Base-by-base conservation (phyloP, 208 protist genomes). In the Crithidia acanthocephali region DNA sequence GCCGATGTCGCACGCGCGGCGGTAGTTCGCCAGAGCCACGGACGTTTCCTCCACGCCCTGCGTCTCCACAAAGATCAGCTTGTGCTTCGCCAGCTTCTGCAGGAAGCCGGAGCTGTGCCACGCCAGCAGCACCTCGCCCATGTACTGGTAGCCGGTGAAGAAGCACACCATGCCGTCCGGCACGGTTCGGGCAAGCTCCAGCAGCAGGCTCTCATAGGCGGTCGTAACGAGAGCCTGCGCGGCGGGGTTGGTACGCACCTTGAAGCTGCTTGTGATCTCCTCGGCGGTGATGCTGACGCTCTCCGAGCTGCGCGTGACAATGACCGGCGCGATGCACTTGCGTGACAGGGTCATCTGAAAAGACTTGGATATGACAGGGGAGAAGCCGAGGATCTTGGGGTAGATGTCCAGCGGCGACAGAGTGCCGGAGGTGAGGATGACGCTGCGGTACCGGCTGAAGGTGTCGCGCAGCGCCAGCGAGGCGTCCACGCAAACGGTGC, bases 11-110 rank as follows among this genome's bases (percentile, higher is more conserved):
- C 98, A 99, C 33, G 98, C 98, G 20, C 90, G 87, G 40, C 94
- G 84, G 81, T 99, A 99, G 79, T 99, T 99, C 25, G 93, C 88
- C 16, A 99, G 88, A 0, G 99, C 98, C 15, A 98, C 73, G 9
- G 95, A 96, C 5, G 99, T 99, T 78, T 99, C 99, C 28, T 98
- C 92, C 5, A 96, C 84, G 56, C 97, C 95, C 58, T 97, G 90
- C 11, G 99, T 99, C 80, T 99, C 98, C 22, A 99, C 95, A 86
- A 99, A 99, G 55, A 99, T 90, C 9, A 99, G 91, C 84, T 99
- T 99, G 84, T 99, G 80, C 59, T 97, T 84, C 6, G 90, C 88
- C 23, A 98, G 83, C 72, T 97, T 79, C 61, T 96, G 88, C 57
- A 99, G 80, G 59, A 99, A 94, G 22, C 95, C 96, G 23, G 83